These are phyloP conservation scores for Colletotrichum orchidophilum DNA, from an alignment of 2,329 filamentous ascomycete genomes.

Conservation along the genomic window DNA sequence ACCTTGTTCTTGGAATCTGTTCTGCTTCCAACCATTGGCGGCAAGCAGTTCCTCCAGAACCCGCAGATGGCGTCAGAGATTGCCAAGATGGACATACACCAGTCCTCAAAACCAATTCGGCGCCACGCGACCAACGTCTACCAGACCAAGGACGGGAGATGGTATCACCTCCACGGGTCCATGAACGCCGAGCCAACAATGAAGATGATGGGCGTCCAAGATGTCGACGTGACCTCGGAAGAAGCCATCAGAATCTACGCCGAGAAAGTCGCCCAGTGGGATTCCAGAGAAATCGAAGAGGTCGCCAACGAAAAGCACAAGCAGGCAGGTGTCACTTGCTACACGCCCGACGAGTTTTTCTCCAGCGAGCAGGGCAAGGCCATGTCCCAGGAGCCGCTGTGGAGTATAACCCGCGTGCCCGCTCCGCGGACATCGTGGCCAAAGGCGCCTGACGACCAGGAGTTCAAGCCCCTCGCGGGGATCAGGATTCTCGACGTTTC, in stretches of 20 bases:
- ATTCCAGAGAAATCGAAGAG: conserved; percentile 42
- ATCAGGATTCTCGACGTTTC: conserved; percentile 46
- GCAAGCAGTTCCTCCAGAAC: conserved; percentile 35
- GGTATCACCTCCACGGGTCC: conserved; percentile 47
- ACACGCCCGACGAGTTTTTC: conserved; percentile 45
- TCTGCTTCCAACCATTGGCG: conserved; percentile 31
- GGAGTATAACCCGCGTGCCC: conserved; percentile 8
- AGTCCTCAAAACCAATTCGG: conserved; percentile 39
- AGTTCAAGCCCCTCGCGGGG: conserved; percentile 42
- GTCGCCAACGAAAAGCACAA: conserved; percentile 45
- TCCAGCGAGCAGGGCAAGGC: conserved; percentile 40
- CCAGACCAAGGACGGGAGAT: conserved; percentile 44
- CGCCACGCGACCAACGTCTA: conserved; percentile 46
- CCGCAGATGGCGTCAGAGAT: conserved; percentile 37
- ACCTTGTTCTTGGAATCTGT: conserved; percentile 36
- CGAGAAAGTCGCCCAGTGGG: conserved; percentile 37
- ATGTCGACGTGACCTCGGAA: conserved; percentile 39
- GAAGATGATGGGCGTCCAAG: conserved; percentile 44
- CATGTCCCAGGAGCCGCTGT: conserved; percentile 40
- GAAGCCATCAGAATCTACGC: conserved; percentile 40
- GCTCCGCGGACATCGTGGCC: conserved; percentile 35
- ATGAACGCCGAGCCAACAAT: conserved; percentile 42
- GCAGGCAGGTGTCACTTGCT: conserved; percentile 44
- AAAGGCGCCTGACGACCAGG: conserved; percentile 30
- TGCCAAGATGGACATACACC: conserved; percentile 21